Conservation (phyloP, 345 rosid genomes). For the Salix purpurea region DNA sequence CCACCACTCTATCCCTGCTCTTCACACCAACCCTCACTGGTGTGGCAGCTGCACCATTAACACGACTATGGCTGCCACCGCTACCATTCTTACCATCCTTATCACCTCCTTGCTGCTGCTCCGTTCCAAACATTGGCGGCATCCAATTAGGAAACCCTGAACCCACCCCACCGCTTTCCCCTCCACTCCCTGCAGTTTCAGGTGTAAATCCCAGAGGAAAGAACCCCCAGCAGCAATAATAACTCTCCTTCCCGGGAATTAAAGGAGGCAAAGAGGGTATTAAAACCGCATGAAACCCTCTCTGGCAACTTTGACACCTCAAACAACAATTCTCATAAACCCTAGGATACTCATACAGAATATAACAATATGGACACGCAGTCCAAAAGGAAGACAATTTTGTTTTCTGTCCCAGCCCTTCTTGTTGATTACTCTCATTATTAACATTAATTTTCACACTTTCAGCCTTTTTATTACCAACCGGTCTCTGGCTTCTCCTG, state of each 20-base stretch:
- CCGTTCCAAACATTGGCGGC: constrained; percentile 17
- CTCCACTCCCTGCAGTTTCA: constrained; percentile 29
- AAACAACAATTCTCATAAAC: constrained; percentile 76
- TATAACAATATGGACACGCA: constrained; percentile 80
- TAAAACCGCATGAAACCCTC: constrained; percentile 69
- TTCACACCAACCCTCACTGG: neutral
- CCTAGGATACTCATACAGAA: constrained; percentile 70
- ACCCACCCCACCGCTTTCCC: constrained; percentile 1
- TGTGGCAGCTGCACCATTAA: neutral
- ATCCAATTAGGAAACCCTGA: constrained; percentile 17
- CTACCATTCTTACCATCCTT: neutral
- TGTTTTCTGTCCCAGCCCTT: constrained; percentile 16
- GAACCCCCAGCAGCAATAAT: constrained; percentile 81
- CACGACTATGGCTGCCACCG: neutral
- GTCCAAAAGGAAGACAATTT: constrained; percentile 75
- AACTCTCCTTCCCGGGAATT: constrained; percentile 75
- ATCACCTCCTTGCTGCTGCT: constrained; percentile 2
- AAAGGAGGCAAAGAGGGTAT: constrained; percentile 61
- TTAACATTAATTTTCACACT: neutral
- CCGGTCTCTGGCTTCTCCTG: constrained; percentile 28
- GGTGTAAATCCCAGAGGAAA: constrained; percentile 66
- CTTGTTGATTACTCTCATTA: neutral
- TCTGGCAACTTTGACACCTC: constrained; percentile 62
- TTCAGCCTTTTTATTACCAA: neutral
- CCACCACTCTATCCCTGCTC: constrained; percentile 17